Conservation (phyloP, 176 grass and related monocot genomes). For the Musa beccarii region DNA sequence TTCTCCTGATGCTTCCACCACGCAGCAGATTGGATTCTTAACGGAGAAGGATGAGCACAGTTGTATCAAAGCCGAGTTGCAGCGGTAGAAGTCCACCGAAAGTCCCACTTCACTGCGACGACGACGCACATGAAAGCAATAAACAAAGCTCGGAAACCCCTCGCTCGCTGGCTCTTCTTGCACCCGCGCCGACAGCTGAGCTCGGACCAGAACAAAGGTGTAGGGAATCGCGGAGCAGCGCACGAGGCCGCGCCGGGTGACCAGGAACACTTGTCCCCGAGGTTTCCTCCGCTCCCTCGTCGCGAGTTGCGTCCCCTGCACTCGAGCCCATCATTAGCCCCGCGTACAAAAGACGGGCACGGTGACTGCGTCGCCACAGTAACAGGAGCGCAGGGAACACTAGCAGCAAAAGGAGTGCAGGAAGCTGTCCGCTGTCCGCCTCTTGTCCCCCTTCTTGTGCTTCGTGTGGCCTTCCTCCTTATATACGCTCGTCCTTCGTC, state of each 20-base stretch:
- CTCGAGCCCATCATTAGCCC: slow-evolving; percentile 7
- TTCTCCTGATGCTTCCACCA: too few species aligned
- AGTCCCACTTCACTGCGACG: not conserved
- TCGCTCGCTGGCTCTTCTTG: not conserved
- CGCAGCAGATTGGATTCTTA: too few species aligned
- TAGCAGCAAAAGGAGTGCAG: slow-evolving; percentile 18
- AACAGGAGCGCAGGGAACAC: slow-evolving; percentile 25
- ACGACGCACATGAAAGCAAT: not conserved
- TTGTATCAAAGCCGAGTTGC: too few species aligned
- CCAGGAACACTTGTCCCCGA: slow-evolving; percentile 38
- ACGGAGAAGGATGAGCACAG: too few species aligned
- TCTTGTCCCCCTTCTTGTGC: slow-evolving; percentile 60
- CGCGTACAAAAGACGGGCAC: slow-evolving; percentile 20
- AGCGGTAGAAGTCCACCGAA: not conserved
- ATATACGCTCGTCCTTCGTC: not conserved
- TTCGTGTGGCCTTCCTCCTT: slow-evolving; percentile 33
- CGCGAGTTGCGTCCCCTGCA: not conserved
- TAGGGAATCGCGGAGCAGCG: slow-evolving; percentile 32
- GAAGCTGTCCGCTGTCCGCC: slow-evolving; percentile 42
- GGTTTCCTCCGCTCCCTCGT: not conserved
- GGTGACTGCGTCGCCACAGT: slow-evolving; percentile 35
- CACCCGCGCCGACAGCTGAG: not conserved
- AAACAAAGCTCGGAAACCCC: not conserved
- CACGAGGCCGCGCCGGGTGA: slow-evolving; percentile 42
- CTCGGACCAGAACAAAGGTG: slow-evolving; percentile 7